Percentiles rank a stretch among this genome's conserved stretches.
Conservation (phyloP, 352 stramenopile genomes). For the Phytophthora macrochlamydospora region DNA sequence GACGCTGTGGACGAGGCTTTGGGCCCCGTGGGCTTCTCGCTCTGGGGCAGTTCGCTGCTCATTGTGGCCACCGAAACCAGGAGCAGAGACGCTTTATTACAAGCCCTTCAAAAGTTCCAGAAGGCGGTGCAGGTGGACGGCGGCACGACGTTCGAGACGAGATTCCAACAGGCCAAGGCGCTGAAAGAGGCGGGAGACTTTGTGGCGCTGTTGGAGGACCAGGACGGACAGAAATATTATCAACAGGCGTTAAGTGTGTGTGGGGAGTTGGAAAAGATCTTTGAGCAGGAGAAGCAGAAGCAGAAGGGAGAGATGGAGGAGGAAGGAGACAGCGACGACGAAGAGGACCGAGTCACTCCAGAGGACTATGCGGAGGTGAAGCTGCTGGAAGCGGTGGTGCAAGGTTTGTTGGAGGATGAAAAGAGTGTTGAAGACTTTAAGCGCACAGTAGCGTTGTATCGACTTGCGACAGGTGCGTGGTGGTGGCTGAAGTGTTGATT, state of each 20-base stretch:
- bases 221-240: slow-evolving; percentile 9
- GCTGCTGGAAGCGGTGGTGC: slow-evolving; percentile 68
- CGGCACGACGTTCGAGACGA: slow-evolving; percentile 82
- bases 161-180: slow-evolving; percentile 81
- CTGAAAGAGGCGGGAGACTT: slow-evolving; percentile 74
- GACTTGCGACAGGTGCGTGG: slow-evolving; percentile 49
- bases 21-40: slow-evolving; percentile 74
- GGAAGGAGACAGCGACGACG: slow-evolving; percentile 27
- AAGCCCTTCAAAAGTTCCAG: slow-evolving; percentile 69
- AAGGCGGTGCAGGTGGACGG: slow-evolving; percentile 81
- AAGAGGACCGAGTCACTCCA: slow-evolving; percentile 51
- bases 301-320: background rate
- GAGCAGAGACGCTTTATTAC: slow-evolving; percentile 54
- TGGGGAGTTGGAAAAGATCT: slow-evolving; percentile 43
- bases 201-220: slow-evolving; percentile 54
- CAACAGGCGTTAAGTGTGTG: slow-evolving; percentile 35
- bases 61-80: slow-evolving; percentile 80
- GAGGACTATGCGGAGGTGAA: slow-evolving; percentile 53
- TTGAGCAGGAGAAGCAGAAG: slow-evolving; percentile 20
- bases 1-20: slow-evolving; percentile 60
- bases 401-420: slow-evolving; percentile 46
- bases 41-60: slow-evolving; percentile 79
- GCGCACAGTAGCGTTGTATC: slow-evolving; percentile 60
- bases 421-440: slow-evolving; percentile 39
- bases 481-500: background rate